Percentiles rank a stretch among this genome's conserved stretches.
These are phyloP conservation scores for Gentiana macrophylla DNA, from an alignment of 257 asterid genomes.

Conservation along the genomic window DNA sequence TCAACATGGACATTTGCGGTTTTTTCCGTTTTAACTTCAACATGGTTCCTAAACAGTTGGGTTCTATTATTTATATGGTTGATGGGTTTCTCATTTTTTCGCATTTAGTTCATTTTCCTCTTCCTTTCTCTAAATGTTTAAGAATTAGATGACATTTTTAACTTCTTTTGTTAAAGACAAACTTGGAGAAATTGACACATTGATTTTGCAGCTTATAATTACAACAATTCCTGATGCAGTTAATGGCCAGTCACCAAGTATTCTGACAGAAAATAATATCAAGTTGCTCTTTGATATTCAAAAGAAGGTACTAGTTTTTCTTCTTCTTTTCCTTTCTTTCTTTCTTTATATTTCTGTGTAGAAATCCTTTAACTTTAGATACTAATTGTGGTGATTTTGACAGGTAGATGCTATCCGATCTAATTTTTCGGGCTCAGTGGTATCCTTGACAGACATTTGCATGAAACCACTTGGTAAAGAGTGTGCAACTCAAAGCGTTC, in stretches of 20 bases:
- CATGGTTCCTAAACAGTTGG: too few relatives aligned
- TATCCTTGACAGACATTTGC: conserved; percentile 88
- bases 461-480: conserved; percentile 96
- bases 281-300: conserved; percentile 82
- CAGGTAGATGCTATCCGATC: conserved; percentile 90
- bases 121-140: conserved; percentile 2
- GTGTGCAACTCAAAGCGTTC: conserved; percentile 96
- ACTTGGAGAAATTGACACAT: conserved; percentile 9
- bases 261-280: conserved; percentile 78
- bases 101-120: not conserved
- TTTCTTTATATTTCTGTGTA: not conserved
- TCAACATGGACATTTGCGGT: too few relatives aligned
- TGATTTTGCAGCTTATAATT: conserved; percentile 75
- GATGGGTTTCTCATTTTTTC: too few relatives aligned
- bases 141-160: not conserved
- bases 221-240: conserved; percentile 58
- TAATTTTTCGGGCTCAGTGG: conserved; percentile 72
- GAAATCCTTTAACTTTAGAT: not conserved
- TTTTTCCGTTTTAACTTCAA: too few relatives aligned
- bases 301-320: conserved; percentile 50
- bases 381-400: conserved; percentile 20
- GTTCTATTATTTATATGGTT: too few relatives aligned
- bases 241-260: conserved; percentile 69
- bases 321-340: not conserved
- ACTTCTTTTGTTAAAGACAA: not conserved